Percentiles rank a stretch among this genome's conserved stretches.
Evolutionary conservation across 345 rosid species (phyloP).

Genomic region (Pistacia integerrima): DNA sequence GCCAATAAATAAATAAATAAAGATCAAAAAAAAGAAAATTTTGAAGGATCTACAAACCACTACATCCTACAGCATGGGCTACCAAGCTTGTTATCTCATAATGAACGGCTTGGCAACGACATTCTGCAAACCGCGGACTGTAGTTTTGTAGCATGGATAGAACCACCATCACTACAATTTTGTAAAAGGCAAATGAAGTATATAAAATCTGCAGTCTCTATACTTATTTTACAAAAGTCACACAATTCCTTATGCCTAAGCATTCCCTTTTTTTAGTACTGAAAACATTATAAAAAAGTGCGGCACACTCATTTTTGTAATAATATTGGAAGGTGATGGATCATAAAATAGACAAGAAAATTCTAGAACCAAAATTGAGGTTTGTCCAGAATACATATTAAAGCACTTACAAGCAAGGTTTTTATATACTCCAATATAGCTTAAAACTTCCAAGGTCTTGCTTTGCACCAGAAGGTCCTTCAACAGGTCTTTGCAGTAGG

Average conservation of each 20-base stretch:
- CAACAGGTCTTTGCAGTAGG: conserved; percentile 67
- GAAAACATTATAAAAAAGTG: background rate
- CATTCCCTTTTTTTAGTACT: background rate
- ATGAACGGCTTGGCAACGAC: too few species aligned
- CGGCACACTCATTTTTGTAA: background rate
- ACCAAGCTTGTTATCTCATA: too few species aligned
- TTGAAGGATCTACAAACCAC: too few species aligned
- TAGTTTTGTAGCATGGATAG: background rate
- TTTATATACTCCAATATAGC: conserved; percentile 80
- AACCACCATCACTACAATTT: background rate
- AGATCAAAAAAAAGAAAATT: too few species aligned
- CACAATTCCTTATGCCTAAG: background rate
- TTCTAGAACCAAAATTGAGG: conserved; percentile 1
- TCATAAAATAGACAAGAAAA: background rate
- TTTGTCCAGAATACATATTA: conserved; percentile 5
- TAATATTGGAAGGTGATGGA: background rate
- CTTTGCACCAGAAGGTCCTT: conserved; percentile 58
- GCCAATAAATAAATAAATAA: too few species aligned
- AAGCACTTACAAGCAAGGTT: conserved; percentile 78
- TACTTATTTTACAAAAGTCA: background rate
- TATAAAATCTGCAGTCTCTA: background rate
- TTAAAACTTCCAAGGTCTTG: conserved; percentile 89
- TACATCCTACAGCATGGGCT: too few species aligned
- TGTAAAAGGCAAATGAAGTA: background rate
- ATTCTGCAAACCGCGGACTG: too few species aligned